A percentile compares a stretch with the other conserved stretches of the same genome.
These are phyloP conservation scores for Talaromyces ruber DNA, from an alignment of 495 filamentous ascomycete species.

Conservation along the genomic window DNA sequence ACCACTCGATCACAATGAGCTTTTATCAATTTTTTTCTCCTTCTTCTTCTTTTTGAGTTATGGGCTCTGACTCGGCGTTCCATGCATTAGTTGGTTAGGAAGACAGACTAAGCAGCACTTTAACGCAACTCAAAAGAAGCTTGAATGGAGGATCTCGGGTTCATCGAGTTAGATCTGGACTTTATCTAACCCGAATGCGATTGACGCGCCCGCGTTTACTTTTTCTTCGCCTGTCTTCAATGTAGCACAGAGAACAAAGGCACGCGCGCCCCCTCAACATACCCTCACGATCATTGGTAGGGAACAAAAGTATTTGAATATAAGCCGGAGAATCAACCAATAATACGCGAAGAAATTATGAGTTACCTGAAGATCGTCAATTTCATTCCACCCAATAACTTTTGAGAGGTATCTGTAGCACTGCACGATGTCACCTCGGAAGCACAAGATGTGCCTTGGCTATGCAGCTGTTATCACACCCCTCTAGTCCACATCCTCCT, in stretches of 20 bases:
- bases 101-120: not conserved
- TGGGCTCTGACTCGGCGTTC: not conserved
- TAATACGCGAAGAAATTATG: not conserved
- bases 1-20: not conserved
- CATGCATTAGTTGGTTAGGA: not conserved
- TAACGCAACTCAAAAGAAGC: not conserved
- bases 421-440: constrained; percentile 2
- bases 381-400: not conserved
- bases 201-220: not conserved
- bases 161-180: not conserved
- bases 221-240: not conserved
- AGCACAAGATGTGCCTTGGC: not conserved
- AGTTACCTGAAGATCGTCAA: not conserved
- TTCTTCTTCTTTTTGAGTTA: not conserved
- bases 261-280: not conserved
- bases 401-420: not conserved
- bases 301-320: not conserved
- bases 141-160: not conserved
- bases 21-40: not conserved
- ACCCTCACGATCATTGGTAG: not conserved
- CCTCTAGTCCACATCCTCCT: not conserved
- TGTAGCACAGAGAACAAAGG: not conserved
- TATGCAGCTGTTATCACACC: constrained; percentile 3
- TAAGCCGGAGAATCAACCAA: not conserved
- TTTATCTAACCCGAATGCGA: not conserved